Evolutionary conservation across 805 yeast genomes (phyloP), one percentile per base, ranked within the genome.

Genomic region (Cyberlindnera xylosilytica): DNA sequence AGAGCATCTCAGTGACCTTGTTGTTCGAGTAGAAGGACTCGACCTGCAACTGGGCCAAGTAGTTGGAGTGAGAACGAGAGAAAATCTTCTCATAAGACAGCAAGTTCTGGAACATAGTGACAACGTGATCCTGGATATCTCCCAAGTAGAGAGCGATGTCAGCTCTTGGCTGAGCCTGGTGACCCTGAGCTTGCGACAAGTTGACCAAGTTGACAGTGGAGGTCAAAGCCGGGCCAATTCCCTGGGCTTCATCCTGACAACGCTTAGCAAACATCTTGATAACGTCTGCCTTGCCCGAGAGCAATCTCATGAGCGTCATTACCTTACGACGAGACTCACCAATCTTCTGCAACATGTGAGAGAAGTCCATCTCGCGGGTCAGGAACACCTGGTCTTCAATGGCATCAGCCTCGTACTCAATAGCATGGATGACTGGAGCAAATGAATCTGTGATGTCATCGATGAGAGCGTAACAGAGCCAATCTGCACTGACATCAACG

Each of bases 51-150:
- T 89, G 97, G 0, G 97, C 97, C 61, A 91, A 70, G 62, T 91
- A 91, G 58, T 90, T 91, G 15, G 96, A 76, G 62, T 91, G 97
- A 2, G 95, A 83, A 53, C 97, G 76, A 34, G 95, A 81, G 60
- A 91, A 84, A 56, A 91, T 91, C 73, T 90, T 90, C 61, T 91
- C 99, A 60, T 88, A 90, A 3, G 95, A 86, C 33, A 83, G 65
- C 60, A 91, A 73, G 58, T 88, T 90, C 66, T 89, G 97, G 64
- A 80, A 85, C 97, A 91, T 91, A 15, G 98, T 91, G 45, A 90
- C 81, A 57, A 91, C 85, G 76, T 90, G 98, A 73, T 90, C 97
- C 66, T 89, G 97, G 60, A 90, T 90, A 78, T 90, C 98, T 44
- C 97, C 97, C 48, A 90, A 66, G 63, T 87, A 91, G 50, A 90